These are phyloP conservation scores for Colletotrichum sojae DNA, from an alignment of 2,329 filamentous ascomycete species.

Conservation along the genomic window DNA sequence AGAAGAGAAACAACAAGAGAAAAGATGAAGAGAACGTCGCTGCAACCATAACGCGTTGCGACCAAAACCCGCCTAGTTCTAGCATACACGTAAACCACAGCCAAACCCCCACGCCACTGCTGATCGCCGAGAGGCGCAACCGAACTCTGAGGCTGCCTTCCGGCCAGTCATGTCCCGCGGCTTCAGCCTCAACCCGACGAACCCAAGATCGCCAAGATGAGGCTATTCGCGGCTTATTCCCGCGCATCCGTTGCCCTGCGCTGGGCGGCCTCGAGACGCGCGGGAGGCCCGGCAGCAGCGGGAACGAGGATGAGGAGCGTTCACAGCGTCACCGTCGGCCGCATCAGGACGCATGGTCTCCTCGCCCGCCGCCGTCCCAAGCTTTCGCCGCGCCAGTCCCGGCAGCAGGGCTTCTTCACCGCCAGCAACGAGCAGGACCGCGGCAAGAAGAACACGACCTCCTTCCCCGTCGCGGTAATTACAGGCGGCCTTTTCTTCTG, in stretches of 20 bases:
- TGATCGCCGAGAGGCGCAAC: slow-evolving; percentile 23
- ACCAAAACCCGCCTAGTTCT: not conserved
- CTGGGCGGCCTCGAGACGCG: not conserved
- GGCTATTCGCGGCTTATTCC: slow-evolving; percentile 24
- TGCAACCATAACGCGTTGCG: slow-evolving; percentile 20
- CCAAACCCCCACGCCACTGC: slow-evolving; percentile 13
- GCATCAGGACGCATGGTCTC: slow-evolving; percentile 35
- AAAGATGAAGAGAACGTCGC: slow-evolving; percentile 19
- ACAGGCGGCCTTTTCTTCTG: slow-evolving; percentile 57
- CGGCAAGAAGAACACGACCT: slow-evolving; percentile 38
- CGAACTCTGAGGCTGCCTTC: not conserved
- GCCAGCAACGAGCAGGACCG: slow-evolving; percentile 42
- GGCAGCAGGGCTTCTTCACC: slow-evolving; percentile 41
- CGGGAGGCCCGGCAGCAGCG: not conserved
- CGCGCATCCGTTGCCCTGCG: slow-evolving; percentile 10
- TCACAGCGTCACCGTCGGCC: slow-evolving; percentile 33
- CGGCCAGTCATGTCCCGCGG: slow-evolving; percentile 34
- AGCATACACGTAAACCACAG: not conserved
- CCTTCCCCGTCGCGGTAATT: slow-evolving; percentile 51
- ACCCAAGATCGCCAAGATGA: slow-evolving; percentile 32
- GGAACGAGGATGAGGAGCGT: slow-evolving; percentile 15
- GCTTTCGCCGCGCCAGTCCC: slow-evolving; percentile 34
- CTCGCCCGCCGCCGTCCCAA: slow-evolving; percentile 25
- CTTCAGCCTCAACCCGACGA: slow-evolving; percentile 17
- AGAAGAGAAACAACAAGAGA: not conserved